Evolutionary conservation across 371 early-diverging fungal species (phyloP).

Genomic region (Capillidium heterosporum): DNA sequence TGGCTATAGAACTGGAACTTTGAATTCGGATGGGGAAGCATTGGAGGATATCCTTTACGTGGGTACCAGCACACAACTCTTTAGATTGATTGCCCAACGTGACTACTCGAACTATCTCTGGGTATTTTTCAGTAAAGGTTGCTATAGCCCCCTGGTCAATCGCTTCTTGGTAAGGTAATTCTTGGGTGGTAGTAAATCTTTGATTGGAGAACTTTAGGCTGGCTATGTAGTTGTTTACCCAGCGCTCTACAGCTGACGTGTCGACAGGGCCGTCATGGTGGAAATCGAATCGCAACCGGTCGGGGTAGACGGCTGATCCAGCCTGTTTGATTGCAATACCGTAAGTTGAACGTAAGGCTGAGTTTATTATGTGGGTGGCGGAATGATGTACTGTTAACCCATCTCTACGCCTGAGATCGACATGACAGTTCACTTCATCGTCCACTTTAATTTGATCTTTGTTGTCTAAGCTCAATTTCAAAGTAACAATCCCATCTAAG

Average conservation of each 20-base stretch:
- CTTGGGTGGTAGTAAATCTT: slow-evolving; percentile 9
- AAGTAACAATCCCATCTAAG: background rate
- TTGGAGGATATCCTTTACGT: slow-evolving; percentile 31
- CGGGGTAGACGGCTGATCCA: slow-evolving; percentile 35
- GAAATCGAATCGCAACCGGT: slow-evolving; percentile 51
- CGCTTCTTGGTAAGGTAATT: slow-evolving; percentile 37
- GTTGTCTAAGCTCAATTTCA: too few species aligned
- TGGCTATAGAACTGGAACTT: slow-evolving; percentile 41
- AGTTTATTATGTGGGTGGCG: slow-evolving; percentile 57
- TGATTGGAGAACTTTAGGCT: too few species aligned
- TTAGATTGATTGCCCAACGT: slow-evolving; percentile 26
- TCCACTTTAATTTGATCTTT: slow-evolving; percentile 11
- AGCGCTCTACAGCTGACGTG: slow-evolving; percentile 26
- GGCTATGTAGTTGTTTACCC: slow-evolving; percentile 24
- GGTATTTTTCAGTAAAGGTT: slow-evolving; percentile 48
- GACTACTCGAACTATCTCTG: slow-evolving; percentile 37
- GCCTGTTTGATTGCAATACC: slow-evolving; percentile 45
- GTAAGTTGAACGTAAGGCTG: slow-evolving; percentile 36
- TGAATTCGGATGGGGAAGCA: slow-evolving; percentile 54
- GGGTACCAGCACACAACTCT: slow-evolving; percentile 65
- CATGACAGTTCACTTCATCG: slow-evolving; percentile 18
- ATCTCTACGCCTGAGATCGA: slow-evolving; percentile 31
- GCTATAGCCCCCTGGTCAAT: slow-evolving; percentile 40
- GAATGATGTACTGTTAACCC: slow-evolving; percentile 54
- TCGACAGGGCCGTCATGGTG: slow-evolving; percentile 34